Percentiles rank a stretch among this genome's conserved stretches.
phyloP scores from a whole-genome alignment of 2,329 filamentous ascomycete genomes.

The Trichoderma sp. region DNA sequence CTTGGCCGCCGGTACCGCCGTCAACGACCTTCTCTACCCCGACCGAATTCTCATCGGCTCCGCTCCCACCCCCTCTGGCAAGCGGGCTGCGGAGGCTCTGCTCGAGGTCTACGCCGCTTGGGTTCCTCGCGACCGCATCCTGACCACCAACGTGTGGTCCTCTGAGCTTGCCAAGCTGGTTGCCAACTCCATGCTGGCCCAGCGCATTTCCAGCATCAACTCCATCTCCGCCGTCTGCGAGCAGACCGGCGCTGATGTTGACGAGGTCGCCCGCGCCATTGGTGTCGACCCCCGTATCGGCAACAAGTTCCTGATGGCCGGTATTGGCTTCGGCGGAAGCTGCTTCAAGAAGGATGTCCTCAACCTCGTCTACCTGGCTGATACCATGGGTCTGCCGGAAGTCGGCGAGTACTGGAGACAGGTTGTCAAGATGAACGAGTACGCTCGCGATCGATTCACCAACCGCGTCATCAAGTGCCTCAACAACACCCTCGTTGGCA shows the following conservation, averaged over 20 bases:
- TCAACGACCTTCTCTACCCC: conserved; percentile 69
- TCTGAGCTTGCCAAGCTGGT: conserved; percentile 79
- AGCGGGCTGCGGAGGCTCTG: conserved; percentile 63
- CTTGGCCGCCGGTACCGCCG: conserved; percentile 74
- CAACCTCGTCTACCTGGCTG: conserved; percentile 72
- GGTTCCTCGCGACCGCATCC: conserved; percentile 67
- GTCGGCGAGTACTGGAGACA: conserved; percentile 76
- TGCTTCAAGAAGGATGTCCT: conserved; percentile 83
- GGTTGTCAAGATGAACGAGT: conserved; percentile 76
- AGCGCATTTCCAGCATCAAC: conserved; percentile 80
- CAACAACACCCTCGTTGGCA: conserved; percentile 68
- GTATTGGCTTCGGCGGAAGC: conserved; percentile 76
- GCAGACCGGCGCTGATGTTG: conserved; percentile 72
- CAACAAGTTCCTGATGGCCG: conserved; percentile 71
- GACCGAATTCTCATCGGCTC: conserved; percentile 78
- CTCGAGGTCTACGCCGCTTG: conserved; percentile 69
- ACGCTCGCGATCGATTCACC: conserved; percentile 69
- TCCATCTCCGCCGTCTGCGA: conserved; percentile 80
- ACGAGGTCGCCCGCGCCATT: conserved; percentile 68
- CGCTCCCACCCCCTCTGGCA: conserved; percentile 60
- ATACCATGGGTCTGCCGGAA: conserved; percentile 68
- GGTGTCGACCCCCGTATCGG: conserved; percentile 74
- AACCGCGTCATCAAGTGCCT: conserved; percentile 66
- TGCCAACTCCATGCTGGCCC: conserved; percentile 78
- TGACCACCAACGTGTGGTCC: conserved; percentile 74